These are phyloP conservation scores for Simplicillium aogashimaense DNA, from an alignment of 2,329 filamentous ascomycete genomes.

Conservation along the genomic window DNA sequence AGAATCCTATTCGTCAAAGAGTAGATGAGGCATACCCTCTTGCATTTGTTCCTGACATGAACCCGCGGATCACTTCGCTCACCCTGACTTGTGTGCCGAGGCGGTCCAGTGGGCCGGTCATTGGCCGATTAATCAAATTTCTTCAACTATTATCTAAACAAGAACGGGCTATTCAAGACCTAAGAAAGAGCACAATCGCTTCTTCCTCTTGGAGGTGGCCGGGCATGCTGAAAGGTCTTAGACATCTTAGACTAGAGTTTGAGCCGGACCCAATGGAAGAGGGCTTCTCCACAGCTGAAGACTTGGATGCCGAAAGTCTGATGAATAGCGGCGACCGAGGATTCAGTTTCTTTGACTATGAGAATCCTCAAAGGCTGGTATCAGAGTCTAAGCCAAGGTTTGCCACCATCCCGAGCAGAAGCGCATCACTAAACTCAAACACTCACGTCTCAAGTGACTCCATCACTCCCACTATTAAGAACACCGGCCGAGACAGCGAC, in stretches of 20 bases:
- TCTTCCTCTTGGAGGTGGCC: constrained; percentile 25
- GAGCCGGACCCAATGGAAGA: constrained; percentile 30
- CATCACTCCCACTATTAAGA: constrained; percentile 2
- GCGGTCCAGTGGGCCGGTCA: constrained; percentile 38
- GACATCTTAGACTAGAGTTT: constrained; percentile 45
- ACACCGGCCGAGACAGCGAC: constrained; percentile 7
- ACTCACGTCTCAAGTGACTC: constrained; percentile 1
- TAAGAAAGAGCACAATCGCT: constrained; percentile 5
- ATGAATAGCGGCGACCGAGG: constrained; percentile 25
- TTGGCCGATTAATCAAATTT: constrained; percentile 36
- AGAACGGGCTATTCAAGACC: constrained; percentile 32
- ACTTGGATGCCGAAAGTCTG: constrained; percentile 31
- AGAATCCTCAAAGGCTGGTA: constrained; percentile 2
- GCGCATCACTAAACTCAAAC: background rate
- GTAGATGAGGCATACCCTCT: constrained; percentile 35
- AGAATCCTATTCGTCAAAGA: constrained; percentile 31
- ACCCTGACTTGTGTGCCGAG: constrained; percentile 45
- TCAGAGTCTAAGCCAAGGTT: constrained; percentile 2
- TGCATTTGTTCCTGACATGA: constrained; percentile 43
- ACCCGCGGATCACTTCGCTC: constrained; percentile 41
- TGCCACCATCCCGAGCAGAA: background rate
- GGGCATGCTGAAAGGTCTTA: constrained; percentile 37
- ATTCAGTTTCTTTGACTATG: constrained; percentile 35
- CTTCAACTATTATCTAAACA: constrained; percentile 36
- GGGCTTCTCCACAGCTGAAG: constrained; percentile 18